Conservation (phyloP, 2,329 filamentous ascomycete genomes). For the Pseudomassariella vexata region DNA sequence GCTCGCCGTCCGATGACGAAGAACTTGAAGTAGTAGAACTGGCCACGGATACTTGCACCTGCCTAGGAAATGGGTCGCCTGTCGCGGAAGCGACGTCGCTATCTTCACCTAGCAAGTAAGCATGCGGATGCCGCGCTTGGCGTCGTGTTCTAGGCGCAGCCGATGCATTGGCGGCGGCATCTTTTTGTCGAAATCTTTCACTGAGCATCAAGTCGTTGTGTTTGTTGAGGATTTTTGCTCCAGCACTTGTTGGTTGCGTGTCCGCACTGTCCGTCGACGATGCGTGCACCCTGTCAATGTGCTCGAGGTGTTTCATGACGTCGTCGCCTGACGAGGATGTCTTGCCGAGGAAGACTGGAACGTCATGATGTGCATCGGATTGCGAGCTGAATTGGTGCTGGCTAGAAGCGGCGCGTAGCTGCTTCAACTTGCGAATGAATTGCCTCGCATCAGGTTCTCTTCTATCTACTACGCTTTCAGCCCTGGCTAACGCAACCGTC, state of each 20-base stretch:
- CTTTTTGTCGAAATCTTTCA: constrained; percentile 15
- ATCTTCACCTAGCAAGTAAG: too few relatives aligned
- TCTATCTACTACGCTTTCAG: constrained; percentile 35
- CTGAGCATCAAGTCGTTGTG: constrained; percentile 20
- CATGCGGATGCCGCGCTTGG: too few relatives aligned
- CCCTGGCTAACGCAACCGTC: constrained; percentile 36
- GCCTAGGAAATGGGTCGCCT: too few relatives aligned
- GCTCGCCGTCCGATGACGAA: too few relatives aligned
- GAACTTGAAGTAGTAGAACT: too few relatives aligned
- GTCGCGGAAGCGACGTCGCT: too few relatives aligned
- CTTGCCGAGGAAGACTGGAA: constrained; percentile 4
- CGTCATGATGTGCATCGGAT: not conserved
- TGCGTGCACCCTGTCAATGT: not conserved
- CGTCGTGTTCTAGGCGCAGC: too few relatives aligned
- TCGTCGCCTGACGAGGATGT: not conserved
- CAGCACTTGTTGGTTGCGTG: not conserved
- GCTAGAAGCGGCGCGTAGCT: constrained; percentile 11
- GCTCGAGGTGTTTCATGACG: constrained; percentile 1
- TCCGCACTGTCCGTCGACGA: too few relatives aligned
- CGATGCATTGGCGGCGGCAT: too few relatives aligned
- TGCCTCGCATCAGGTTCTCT: constrained; percentile 20
- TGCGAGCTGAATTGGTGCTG: not conserved
- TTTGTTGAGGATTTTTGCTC: constrained; percentile 16
- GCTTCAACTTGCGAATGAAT: constrained; percentile 24
- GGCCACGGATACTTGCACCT: too few relatives aligned